Evolutionary conservation across 2,329 filamentous ascomycete genomes (phyloP), one percentile per base, ranked within the genome.

Genomic region (Dendryphion nanum): DNA sequence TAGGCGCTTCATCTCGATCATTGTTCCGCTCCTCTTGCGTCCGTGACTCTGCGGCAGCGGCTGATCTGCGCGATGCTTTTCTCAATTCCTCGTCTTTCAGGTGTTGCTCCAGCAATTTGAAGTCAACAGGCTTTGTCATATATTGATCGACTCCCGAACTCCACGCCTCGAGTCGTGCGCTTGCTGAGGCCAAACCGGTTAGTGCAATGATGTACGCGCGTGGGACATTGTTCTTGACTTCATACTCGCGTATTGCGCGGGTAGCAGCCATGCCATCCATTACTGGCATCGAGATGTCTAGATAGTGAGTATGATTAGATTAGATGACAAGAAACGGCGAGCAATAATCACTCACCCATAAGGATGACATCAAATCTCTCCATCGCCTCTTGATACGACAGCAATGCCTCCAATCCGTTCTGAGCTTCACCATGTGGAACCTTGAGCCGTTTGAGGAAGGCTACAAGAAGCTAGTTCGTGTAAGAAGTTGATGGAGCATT

Each of bases 221-320:
- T 12, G 44, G 17, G 4, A 48, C 18, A 17, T 43, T 41, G 8
- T 49, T 17, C 15, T 51, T 42, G 28, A 47, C 39, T 35, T 65
- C 61, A 34, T 56, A 50, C 12, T 57, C 43, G 3, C 63, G 59
- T 18, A 66, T 65, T 0, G 53, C 47, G 6, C 57, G 53, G 3
- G 60, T 65, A 13, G 60, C 57, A 6, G 51, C 51, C 48, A 65
- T 57, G 1, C 62, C 61, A 40, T 66, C 61, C 59, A 66, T 59
- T 26, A 64, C 51, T 2, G 61, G 61, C 61, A 65, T 65, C 2
- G 59, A 63, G 38, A 65, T 56, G 29, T 65, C 61, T 33, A 15
- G 10, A 26, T 26, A 26, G 23, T 26, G 8, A 26, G 23, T 26
- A n/a, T 26, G 8, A n/a, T 30, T 15, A 4, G 29, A 30, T 14